A percentile compares a stretch with the other conserved stretches of the same genome.
Conservation (phyloP, 2,329 filamentous ascomycete genomes). For the Colletotrichum sp. region DNA sequence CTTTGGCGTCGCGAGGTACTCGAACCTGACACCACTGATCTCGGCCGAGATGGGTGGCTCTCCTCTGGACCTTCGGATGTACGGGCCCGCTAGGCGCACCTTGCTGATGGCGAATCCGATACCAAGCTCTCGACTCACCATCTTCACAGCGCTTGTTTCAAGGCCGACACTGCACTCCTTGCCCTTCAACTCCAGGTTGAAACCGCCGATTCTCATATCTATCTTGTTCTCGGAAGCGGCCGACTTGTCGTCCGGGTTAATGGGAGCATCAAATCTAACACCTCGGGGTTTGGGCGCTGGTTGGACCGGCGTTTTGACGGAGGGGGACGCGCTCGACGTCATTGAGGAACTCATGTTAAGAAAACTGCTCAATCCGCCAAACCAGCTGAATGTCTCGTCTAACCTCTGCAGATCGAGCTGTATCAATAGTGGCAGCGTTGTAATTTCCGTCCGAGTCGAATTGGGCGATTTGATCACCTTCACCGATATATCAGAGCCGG, state of each 20-base stretch:
- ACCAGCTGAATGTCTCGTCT: constrained; percentile 86
- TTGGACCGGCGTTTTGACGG: constrained; percentile 39
- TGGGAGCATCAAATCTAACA: constrained; percentile 63
- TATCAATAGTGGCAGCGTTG: constrained; percentile 78
- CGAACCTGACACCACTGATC: constrained; percentile 70
- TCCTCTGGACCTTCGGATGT: constrained; percentile 54
- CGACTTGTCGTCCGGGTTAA: constrained; percentile 52
- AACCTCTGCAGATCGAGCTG: constrained; percentile 79
- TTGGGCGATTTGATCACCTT: constrained; percentile 52
- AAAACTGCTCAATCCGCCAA: constrained; percentile 90
- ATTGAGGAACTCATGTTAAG: constrained; percentile 88
- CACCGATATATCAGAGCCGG: constrained; percentile 63
- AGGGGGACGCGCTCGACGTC: constrained; percentile 69
- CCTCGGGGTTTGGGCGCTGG: constrained; percentile 54
- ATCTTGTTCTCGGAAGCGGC: constrained; percentile 66
- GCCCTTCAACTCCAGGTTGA: constrained; percentile 78
- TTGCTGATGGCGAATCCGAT: constrained; percentile 77
- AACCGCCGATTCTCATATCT: constrained; percentile 77
- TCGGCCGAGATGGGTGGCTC: constrained; percentile 68
- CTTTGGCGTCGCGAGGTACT: constrained; percentile 75
- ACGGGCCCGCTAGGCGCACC: constrained; percentile 76
- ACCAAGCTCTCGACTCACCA: constrained; percentile 76
- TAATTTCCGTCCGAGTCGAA: constrained; percentile 63
- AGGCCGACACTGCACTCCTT: constrained; percentile 76
- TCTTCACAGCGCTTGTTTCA: constrained; percentile 81